phyloP scores from a whole-genome alignment of 495 filamentous ascomycete genomes.

The Corynascus novoguineensis region DNA sequence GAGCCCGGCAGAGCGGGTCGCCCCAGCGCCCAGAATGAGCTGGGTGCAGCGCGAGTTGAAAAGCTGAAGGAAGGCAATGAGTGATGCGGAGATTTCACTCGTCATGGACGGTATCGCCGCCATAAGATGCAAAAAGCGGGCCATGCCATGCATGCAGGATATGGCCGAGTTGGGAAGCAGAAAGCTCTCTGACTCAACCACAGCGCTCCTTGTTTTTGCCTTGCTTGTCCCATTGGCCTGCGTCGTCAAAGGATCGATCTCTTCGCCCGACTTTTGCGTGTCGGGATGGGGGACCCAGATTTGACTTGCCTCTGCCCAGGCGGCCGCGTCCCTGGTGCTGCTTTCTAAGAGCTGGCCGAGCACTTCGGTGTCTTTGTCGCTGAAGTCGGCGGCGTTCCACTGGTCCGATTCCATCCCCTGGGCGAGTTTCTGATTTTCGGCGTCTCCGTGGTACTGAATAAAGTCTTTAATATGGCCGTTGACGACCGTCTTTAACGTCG shows the following conservation, averaged over 20 bases:
- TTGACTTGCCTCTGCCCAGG: constrained; percentile 65
- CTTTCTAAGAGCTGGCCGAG: constrained; percentile 65
- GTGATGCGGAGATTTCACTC: constrained; percentile 66
- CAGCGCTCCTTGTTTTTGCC: constrained; percentile 64
- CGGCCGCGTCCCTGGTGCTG: constrained; percentile 71
- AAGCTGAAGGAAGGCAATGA: constrained; percentile 63
- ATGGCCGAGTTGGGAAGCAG: constrained; percentile 79
- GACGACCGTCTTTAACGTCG: constrained; percentile 77
- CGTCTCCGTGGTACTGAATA: constrained; percentile 66
- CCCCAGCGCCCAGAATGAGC: constrained; percentile 90
- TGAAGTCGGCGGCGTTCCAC: constrained; percentile 87
- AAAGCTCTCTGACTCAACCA: constrained; percentile 79
- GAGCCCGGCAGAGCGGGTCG: constrained; percentile 81
- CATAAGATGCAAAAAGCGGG: constrained; percentile 75
- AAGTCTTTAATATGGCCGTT: constrained; percentile 91
- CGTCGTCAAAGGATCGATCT: constrained; percentile 18
- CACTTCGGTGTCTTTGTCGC: constrained; percentile 55
- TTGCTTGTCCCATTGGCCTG: constrained; percentile 53
- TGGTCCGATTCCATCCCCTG: constrained; percentile 82
- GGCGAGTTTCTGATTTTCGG: constrained; percentile 71
- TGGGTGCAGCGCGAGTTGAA: constrained; percentile 95
- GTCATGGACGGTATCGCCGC: constrained; percentile 83
- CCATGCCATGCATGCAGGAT: constrained; percentile 71
- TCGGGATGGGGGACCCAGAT: constrained; percentile 59
- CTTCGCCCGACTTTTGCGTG: constrained; percentile 17